Conservation (phyloP, 2,329 filamentous ascomycete species). For the Fusarium sp. region DNA sequence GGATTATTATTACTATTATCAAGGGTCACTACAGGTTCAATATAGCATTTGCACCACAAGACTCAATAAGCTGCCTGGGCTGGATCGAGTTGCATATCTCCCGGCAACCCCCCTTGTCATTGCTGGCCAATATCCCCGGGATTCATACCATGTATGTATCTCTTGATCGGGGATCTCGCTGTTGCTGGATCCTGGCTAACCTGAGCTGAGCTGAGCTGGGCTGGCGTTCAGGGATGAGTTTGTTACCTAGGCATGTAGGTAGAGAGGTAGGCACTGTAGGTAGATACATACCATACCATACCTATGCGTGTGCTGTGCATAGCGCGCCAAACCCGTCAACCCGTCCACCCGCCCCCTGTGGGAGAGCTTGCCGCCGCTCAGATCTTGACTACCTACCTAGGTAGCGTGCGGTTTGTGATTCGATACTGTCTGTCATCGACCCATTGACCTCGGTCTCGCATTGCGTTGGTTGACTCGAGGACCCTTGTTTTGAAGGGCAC, state of each 20-base stretch:
- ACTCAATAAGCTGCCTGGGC: conserved; percentile 2
- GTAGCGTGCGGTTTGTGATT: conserved; percentile 15
- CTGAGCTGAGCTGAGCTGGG: too few relatives aligned
- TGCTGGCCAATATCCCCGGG: conserved; percentile 1
- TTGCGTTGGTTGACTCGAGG: background rate
- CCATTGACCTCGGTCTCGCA: background rate
- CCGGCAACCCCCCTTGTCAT: background rate
- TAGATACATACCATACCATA: too few relatives aligned
- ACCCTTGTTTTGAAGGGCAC: background rate
- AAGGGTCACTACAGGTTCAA: too few relatives aligned
- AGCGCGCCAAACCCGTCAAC: conserved; percentile 25
- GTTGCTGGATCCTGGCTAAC: too few relatives aligned
- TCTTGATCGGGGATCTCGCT: conserved; percentile 27
- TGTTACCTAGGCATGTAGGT: background rate
- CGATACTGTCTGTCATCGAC: background rate
- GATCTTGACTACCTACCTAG: conserved; percentile 35
- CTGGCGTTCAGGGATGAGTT: conserved; percentile 9
- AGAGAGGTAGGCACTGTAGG: too few relatives aligned
- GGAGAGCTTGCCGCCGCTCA: conserved; percentile 23
- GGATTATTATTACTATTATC: too few relatives aligned
- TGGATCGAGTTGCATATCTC: conserved; percentile 3
- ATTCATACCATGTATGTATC: conserved; percentile 30
- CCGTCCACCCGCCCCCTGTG: conserved; percentile 12
- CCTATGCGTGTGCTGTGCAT: conserved; percentile 2
- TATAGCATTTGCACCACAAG: background rate